phyloP scores from a whole-genome alignment of 2,329 filamentous ascomycete species.

The Xylariaceae sp. region DNA sequence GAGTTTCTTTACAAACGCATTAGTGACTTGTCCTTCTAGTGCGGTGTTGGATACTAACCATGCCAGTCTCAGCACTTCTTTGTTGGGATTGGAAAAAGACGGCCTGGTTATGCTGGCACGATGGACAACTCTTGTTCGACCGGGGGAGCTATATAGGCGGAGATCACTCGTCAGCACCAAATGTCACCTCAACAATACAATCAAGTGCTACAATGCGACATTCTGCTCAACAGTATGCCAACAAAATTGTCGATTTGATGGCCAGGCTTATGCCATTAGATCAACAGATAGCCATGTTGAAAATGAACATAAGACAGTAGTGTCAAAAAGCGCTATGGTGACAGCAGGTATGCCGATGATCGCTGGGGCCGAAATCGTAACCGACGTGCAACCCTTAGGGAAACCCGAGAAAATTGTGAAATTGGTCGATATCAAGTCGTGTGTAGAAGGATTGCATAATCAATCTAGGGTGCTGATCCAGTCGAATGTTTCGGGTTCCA shows the following conservation, averaged over 20 bases:
- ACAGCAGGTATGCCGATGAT: not conserved
- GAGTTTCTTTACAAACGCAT: slow-evolving; percentile 58
- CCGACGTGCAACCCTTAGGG: not conserved
- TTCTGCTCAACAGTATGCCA: slow-evolving; percentile 4
- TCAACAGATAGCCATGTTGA: not conserved
- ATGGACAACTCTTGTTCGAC: slow-evolving; percentile 77
- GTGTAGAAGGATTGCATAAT: slow-evolving; percentile 4
- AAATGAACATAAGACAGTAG: not conserved
- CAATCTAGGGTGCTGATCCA: slow-evolving; percentile 7
- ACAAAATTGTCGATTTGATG: not conserved
- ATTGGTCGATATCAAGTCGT: not conserved
- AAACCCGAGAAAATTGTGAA: not conserved
- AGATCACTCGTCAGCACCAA: slow-evolving; percentile 36
- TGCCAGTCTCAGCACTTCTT: slow-evolving; percentile 92
- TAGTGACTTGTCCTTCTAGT: slow-evolving; percentile 18
- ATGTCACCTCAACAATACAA: slow-evolving; percentile 25
- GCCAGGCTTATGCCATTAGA: not conserved
- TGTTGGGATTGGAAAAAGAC: slow-evolving; percentile 99
- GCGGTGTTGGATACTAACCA: slow-evolving; percentile 58
- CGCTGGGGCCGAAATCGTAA: not conserved
- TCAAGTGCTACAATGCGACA: slow-evolving; percentile 18
- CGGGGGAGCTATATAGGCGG: slow-evolving; percentile 70
- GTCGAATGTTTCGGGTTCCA: slow-evolving; percentile 22
- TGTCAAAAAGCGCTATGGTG: slow-evolving; percentile 1
- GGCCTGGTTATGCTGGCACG: slow-evolving; percentile 79